Conservation (phyloP, 2,329 filamentous ascomycete species). For the Zymoseptoria tritici region DNA sequence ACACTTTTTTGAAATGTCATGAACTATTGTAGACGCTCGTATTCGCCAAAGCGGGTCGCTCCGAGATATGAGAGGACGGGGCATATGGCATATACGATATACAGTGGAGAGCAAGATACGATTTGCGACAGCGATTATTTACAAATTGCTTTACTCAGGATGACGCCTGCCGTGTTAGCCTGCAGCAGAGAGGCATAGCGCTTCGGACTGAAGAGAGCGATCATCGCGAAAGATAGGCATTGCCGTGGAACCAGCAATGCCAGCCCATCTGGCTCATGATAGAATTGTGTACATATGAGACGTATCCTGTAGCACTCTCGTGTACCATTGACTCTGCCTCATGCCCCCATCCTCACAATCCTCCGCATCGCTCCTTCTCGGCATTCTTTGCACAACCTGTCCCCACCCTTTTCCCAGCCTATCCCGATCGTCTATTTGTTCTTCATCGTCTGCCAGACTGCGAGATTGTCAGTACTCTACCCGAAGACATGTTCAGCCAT, state of each 20-base stretch:
- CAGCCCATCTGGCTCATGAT: neutral
- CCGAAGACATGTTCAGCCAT: no score
- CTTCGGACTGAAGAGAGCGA: neutral
- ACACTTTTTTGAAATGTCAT: neutral
- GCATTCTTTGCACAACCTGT: no score
- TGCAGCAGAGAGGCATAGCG: neutral
- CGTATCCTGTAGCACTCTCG: neutral
- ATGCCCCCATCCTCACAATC: neutral
- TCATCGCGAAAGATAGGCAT: neutral
- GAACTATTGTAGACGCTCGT: neutral
- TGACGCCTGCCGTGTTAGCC: neutral
- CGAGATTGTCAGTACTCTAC: conserved; percentile 15
- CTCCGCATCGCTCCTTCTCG: neutral
- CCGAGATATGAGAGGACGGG: neutral
- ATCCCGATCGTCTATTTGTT: conserved; percentile 35
- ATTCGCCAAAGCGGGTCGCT: neutral
- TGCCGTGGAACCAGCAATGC: neutral
- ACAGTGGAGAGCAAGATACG: neutral
- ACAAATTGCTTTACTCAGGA: no score
- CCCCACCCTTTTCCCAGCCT: conserved; percentile 1
- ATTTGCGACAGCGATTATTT: neutral
- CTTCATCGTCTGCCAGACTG: conserved; percentile 64
- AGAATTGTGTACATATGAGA: conserved; percentile 3
- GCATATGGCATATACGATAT: neutral
- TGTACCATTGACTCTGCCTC: neutral